These are phyloP conservation scores for Aristolochia fimbriata DNA, from an alignment of 164 flowering plant genomes.

Conservation along the genomic window DNA sequence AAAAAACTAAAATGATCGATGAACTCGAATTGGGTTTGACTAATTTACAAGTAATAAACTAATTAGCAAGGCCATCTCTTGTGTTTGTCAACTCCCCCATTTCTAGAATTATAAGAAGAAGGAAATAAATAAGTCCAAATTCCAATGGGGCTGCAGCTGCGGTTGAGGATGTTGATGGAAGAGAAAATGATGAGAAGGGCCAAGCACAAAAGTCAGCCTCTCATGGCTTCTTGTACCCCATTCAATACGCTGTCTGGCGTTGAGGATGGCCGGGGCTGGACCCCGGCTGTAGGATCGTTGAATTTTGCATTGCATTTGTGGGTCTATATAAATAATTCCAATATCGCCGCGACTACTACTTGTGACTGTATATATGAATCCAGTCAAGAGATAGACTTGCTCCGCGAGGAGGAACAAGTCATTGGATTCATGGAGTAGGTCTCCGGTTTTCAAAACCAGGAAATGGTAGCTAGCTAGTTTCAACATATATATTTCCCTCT, in stretches of 20 bases:
- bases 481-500: not conserved
- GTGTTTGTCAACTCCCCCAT: too few relatives aligned
- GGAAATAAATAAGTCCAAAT: too few relatives aligned
- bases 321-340: not conserved
- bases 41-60: too few relatives aligned
- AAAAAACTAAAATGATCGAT: too few relatives aligned
- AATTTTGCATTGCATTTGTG: not conserved
- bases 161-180: too few relatives aligned
- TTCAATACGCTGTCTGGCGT: not conserved
- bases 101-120: too few relatives aligned
- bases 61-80: too few relatives aligned
- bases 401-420: not conserved
- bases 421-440: not conserved
- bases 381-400: conserved; percentile 1
- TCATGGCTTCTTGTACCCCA: not conserved
- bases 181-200: too few relatives aligned
- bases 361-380: not conserved
- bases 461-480: too few relatives aligned
- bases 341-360: too few relatives aligned
- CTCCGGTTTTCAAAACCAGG: conserved; percentile 6
- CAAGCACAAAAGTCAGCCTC: not conserved
- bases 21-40: too few relatives aligned
- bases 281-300: not conserved
- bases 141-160: too few relatives aligned
- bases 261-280: not conserved